phyloP scores from a whole-genome alignment of 176 grass and related monocot genomes.

The Lolium rigidum region DNA sequence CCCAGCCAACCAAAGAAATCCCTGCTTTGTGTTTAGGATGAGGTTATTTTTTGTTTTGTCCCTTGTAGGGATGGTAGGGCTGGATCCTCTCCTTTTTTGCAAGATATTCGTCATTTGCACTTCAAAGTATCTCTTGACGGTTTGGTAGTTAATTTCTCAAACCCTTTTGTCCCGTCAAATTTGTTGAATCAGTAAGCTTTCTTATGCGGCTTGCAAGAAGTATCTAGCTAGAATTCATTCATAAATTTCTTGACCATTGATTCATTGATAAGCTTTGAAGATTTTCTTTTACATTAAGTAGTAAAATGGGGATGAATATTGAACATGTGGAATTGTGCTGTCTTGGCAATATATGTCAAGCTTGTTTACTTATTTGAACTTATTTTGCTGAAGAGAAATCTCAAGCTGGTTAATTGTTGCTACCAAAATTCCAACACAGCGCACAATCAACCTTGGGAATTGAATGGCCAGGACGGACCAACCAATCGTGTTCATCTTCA shows the following conservation, averaged over 20 bases:
- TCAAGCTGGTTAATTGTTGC: slow-evolving; percentile 31
- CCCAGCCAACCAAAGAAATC: slow-evolving; percentile 55
- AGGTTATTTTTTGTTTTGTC: slow-evolving; percentile 45
- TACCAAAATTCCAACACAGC: slow-evolving; percentile 35
- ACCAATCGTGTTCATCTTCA: slow-evolving; percentile 39
- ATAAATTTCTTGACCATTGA: no score
- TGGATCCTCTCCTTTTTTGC: slow-evolving; percentile 32
- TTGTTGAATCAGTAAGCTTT: neutral
- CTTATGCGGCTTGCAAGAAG: neutral
- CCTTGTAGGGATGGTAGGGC: neutral
- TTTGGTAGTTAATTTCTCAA: neutral
- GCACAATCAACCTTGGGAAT: neutral
- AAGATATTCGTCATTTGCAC: slow-evolving; percentile 44
- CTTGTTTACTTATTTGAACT: neutral
- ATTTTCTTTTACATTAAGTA: no score
- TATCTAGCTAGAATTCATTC: neutral
- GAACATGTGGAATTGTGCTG: neutral
- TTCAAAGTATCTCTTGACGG: slow-evolving; percentile 28
- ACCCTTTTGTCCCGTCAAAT: neutral
- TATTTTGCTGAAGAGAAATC: neutral
- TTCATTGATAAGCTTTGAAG: no score
- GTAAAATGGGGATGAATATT: neutral
- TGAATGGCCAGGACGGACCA: slow-evolving; percentile 30
- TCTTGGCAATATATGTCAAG: neutral
- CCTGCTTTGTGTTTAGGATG: slow-evolving; percentile 41